phyloP scores from a whole-genome alignment of 495 filamentous ascomycete genomes.

The Pyronema omphalodes region DNA sequence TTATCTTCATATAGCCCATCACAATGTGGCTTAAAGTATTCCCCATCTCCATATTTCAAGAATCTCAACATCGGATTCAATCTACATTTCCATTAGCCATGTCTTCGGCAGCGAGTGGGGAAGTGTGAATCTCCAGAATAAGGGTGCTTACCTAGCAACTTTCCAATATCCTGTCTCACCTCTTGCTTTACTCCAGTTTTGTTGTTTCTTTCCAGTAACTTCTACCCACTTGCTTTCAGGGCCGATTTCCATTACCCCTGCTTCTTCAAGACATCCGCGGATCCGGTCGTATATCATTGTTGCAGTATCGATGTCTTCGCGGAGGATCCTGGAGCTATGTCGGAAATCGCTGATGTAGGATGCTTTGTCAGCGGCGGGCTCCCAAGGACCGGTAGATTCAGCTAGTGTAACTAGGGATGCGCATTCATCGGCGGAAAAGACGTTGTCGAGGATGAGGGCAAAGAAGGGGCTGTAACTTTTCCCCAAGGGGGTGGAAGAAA shows the following conservation, averaged over 20 bases:
- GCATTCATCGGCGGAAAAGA: slow-evolving; percentile 36
- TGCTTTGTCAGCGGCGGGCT: slow-evolving; percentile 16
- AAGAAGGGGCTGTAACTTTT: slow-evolving; percentile 25
- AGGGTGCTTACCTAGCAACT: slow-evolving; percentile 13
- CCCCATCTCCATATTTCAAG: slow-evolving; percentile 41
- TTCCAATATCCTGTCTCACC: slow-evolving; percentile 28
- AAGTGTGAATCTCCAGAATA: too few species aligned
- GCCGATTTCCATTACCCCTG: slow-evolving; percentile 7
- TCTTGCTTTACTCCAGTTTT: background rate
- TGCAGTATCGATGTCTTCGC: slow-evolving; percentile 34
- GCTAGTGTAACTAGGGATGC: slow-evolving; percentile 32
- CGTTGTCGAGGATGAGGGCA: slow-evolving; percentile 38
- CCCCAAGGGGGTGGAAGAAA: slow-evolving; percentile 28
- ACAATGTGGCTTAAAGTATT: slow-evolving; percentile 47
- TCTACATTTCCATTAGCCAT: too few species aligned
- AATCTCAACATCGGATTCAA: slow-evolving; percentile 50
- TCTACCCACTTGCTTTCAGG: slow-evolving; percentile 9
- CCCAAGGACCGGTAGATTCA: slow-evolving; percentile 25
- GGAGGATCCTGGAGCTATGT: slow-evolving; percentile 44
- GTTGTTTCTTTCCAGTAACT: slow-evolving; percentile 8
- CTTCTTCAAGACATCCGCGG: slow-evolving; percentile 31
- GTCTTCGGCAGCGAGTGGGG: too few species aligned
- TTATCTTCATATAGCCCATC: slow-evolving; percentile 35
- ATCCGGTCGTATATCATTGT: slow-evolving; percentile 34
- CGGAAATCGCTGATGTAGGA: slow-evolving; percentile 13